Evolutionary conservation across 805 yeast species (phyloP).

Genomic region (Ogataea henricii): DNA sequence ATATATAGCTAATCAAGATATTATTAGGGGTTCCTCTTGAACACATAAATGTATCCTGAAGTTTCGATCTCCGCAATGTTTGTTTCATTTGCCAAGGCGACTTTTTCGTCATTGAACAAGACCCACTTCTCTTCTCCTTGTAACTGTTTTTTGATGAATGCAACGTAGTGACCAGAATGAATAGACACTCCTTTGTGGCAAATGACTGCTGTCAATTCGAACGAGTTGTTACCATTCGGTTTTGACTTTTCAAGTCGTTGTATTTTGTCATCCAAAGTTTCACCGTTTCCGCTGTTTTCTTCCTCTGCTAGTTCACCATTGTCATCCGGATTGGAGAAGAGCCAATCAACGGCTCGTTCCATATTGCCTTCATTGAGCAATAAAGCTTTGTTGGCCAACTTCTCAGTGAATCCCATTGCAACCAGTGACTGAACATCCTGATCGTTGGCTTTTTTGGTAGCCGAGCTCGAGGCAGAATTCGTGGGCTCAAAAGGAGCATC

Average conservation of each 20-base stretch:
- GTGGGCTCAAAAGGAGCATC: slow-evolving; percentile 62
- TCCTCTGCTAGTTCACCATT: slow-evolving; percentile 52
- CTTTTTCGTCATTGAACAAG: slow-evolving; percentile 87
- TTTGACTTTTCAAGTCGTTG: slow-evolving; percentile 13
- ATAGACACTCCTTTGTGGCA: slow-evolving; percentile 90
- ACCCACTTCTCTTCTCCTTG: slow-evolving; percentile 60
- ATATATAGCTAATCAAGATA: slow-evolving; percentile 8
- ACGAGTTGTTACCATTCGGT: slow-evolving; percentile 27
- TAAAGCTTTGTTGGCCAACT: slow-evolving; percentile 75
- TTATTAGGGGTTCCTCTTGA: slow-evolving; percentile 22
- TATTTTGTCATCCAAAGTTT: slow-evolving; percentile 11
- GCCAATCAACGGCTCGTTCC: slow-evolving; percentile 88
- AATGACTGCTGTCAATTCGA: slow-evolving; percentile 61
- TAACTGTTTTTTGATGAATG: slow-evolving; percentile 55
- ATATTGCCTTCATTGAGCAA: slow-evolving; percentile 57
- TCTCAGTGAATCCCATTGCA: slow-evolving; percentile 76
- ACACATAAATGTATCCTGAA: slow-evolving; percentile 52
- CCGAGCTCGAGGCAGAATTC: no score
- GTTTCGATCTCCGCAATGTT: slow-evolving; percentile 45
- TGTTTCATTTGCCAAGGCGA: slow-evolving; percentile 55
- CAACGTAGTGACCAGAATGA: slow-evolving; percentile 92
- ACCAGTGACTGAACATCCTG: slow-evolving; percentile 50
- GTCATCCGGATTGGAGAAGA: slow-evolving; percentile 80
- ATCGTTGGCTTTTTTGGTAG: slow-evolving; percentile 33
- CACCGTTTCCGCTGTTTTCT: slow-evolving; percentile 5